phyloP scores from a whole-genome alignment of 345 rosid genomes.

The Kandelia obovata region DNA sequence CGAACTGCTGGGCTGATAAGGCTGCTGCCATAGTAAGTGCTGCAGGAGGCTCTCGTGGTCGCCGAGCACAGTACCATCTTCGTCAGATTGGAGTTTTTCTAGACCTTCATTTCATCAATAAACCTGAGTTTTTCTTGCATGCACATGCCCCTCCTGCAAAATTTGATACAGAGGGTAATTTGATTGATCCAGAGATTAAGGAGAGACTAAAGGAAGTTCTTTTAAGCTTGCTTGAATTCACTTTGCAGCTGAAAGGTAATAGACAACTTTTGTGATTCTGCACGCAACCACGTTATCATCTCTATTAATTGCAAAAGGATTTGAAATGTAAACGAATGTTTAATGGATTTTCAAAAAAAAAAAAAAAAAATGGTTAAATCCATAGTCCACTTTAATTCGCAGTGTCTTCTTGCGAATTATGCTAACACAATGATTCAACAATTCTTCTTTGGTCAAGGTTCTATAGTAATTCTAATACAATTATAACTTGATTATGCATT shows the following conservation, averaged over 20 bases:
- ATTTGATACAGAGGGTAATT: slow-evolving; percentile 66
- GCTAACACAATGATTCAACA: too few relatives aligned
- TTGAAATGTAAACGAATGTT: too few relatives aligned
- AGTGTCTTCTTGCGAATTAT: too few relatives aligned
- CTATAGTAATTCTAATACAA: too few relatives aligned
- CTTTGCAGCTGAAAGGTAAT: slow-evolving; percentile 44
- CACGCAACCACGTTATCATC: too few relatives aligned
- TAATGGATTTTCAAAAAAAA: too few relatives aligned
- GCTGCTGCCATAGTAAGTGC: slow-evolving; percentile 79
- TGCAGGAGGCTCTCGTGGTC: slow-evolving; percentile 63
- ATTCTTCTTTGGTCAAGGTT: too few relatives aligned
- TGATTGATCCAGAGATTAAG: slow-evolving; percentile 48
- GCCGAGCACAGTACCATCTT: slow-evolving; percentile 63
- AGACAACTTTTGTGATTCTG: too few relatives aligned
- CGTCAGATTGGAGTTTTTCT: slow-evolving; percentile 80
- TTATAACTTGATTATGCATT: too few relatives aligned
- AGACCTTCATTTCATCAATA: slow-evolving; percentile 87
- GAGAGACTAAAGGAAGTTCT: slow-evolving; percentile 53
- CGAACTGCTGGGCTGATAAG: slow-evolving; percentile 82
- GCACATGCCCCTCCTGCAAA: slow-evolving; percentile 70
- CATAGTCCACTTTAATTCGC: too few relatives aligned
- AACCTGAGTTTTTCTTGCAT: slow-evolving; percentile 65
- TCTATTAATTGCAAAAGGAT: too few relatives aligned
- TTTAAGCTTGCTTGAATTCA: slow-evolving; percentile 50
- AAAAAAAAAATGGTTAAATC: too few relatives aligned